Base-by-base conservation (phyloP, 139 green algal species). In the Coelastrella sp. region DNA sequence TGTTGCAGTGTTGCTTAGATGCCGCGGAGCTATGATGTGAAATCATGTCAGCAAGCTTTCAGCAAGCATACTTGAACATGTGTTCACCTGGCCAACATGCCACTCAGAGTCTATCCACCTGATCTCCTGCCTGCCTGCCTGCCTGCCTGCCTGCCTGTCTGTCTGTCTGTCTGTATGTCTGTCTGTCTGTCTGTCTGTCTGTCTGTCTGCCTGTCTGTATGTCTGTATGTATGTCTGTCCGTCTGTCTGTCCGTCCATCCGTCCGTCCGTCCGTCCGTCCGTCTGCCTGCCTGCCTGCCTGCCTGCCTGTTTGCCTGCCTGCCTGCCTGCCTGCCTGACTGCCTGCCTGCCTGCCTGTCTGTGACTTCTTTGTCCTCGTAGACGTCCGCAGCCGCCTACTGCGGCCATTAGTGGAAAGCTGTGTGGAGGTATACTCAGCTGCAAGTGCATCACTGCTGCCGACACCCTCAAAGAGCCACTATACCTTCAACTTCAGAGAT, bases 401-500 rank as follows among this genome's bases (percentile, higher is more conserved):
- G 25, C 91, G 92, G 65, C 92, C 94, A 6, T 93, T 97, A 90
- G 96, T 96, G 75, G 91, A 95, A n/a, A 63, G 86, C 70, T 92
- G 74, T 56, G 90, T 97, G 63, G 95, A 97, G 82, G 61, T 94
- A 11, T 97, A 96, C 93, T n/a, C 72, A 60, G 86, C 93, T 89
- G 90, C 96, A 10, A 89, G 66, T 75, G 24, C 74, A 8, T 89
- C 74, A 73, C 92, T 97, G 89, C 94, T 97, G 87, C 96, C 96
- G 19, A 98, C 96, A 6, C 96, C 96, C 35, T 93, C 95, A 12
- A 96, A 95, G 87, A 95, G 82, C 17, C 96, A 98, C 94, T 98
- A 98, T 94, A 97, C 94, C 35, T 98, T 98, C 96, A 98, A 97
- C 93, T 93, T 98, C 91, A 91, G 96, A 3, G 96, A 98, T 88